Evolutionary conservation across 345 rosid species (phyloP).

Genomic region (Citrus australasica): DNA sequence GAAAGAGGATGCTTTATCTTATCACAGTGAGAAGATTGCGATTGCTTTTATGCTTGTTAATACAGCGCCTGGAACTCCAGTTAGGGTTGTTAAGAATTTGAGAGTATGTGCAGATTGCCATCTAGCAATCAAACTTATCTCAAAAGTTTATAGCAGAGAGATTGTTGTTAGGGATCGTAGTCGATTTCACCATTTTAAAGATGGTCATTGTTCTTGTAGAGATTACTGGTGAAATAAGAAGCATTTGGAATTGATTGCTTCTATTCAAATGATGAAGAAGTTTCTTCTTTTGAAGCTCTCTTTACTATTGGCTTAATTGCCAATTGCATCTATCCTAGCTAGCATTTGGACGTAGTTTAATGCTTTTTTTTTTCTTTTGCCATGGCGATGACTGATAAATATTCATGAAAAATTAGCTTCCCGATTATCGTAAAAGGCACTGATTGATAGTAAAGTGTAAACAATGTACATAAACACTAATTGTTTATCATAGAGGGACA

Average conservation of each 20-base stretch:
- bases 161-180: conserved; percentile 78
- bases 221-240: conserved; percentile 52
- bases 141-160: conserved; percentile 59
- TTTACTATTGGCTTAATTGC: too few species aligned
- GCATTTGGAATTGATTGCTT: background rate
- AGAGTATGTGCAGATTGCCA: conserved; percentile 89
- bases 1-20: conserved; percentile 60
- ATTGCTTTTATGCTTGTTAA: conserved; percentile 70
- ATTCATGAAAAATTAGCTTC: too few species aligned
- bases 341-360: too few species aligned
- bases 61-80: conserved; percentile 52
- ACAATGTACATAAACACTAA: too few species aligned
- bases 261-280: background rate
- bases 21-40: conserved; percentile 88
- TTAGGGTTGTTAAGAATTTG: conserved; percentile 66
- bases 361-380: too few species aligned
- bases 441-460: too few species aligned
- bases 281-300: background rate
- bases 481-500: too few species aligned
- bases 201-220: conserved; percentile 64
- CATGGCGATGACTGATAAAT: too few species aligned
- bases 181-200: conserved; percentile 75
- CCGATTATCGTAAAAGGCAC: too few species aligned
- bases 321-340: too few species aligned
- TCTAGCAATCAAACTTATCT: conserved; percentile 64